Percentiles rank a stretch among this genome's conserved stretches.
phyloP scores from a whole-genome alignment of 1,284 basidiomycete species.

The Sphagnurus paluster region DNA sequence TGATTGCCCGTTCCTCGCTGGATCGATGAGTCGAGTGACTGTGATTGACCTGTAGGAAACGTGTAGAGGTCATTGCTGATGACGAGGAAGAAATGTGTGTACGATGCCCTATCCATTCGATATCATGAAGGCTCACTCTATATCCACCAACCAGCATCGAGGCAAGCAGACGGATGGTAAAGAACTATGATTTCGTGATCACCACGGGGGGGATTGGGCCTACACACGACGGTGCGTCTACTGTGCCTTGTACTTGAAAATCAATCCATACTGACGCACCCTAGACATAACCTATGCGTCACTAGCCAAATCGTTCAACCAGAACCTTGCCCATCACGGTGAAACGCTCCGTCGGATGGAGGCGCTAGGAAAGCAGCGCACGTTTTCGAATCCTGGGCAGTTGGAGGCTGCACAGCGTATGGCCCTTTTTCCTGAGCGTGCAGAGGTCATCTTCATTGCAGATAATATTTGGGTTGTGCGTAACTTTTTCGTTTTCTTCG shows the following conservation, averaged over 20 bases:
- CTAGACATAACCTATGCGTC: slow-evolving; percentile 92
- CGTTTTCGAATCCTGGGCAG: slow-evolving; percentile 73
- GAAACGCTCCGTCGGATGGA: slow-evolving; percentile 84
- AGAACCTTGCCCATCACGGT: slow-evolving; percentile 72
- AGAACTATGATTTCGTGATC: slow-evolving; percentile 84
- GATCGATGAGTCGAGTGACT: slow-evolving; percentile 19
- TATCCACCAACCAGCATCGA: too few relatives aligned
- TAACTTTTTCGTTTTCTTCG: slow-evolving; percentile 10
- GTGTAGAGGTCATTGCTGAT: slow-evolving; percentile 91
- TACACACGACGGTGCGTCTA: slow-evolving; percentile 75
- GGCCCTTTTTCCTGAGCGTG: slow-evolving; percentile 80
- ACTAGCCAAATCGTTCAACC: slow-evolving; percentile 83
- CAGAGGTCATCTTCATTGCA: slow-evolving; percentile 74
- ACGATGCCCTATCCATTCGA: too few relatives aligned
- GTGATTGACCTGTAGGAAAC: slow-evolving; percentile 53
- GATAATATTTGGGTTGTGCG: slow-evolving; percentile 83
- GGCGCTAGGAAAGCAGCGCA: slow-evolving; percentile 59
- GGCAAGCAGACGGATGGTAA: slow-evolving; percentile 81
- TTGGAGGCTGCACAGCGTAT: slow-evolving; percentile 73
- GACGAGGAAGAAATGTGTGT: slow-evolving; percentile 86
- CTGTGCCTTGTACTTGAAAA: not conserved
- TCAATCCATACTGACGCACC: not conserved
- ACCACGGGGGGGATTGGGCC: slow-evolving; percentile 88
- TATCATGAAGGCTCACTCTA: too few relatives aligned
- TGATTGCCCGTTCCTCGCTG: slow-evolving; percentile 9